These are phyloP conservation scores for Candida gorgasii DNA, from an alignment of 805 yeast species.

Conservation along the genomic window DNA sequence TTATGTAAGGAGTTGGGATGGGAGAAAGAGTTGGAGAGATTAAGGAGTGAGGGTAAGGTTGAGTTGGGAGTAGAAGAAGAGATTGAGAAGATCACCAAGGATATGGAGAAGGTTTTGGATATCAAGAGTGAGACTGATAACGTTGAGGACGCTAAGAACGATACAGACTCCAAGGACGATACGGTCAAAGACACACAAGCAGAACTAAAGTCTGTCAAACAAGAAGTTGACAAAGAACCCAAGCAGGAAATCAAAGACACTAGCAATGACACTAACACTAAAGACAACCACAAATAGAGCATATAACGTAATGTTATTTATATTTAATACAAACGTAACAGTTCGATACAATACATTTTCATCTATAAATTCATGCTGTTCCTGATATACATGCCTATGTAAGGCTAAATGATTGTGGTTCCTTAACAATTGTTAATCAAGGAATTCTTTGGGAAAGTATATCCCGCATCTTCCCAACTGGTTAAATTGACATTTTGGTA, in stretches of 20 bases:
- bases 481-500: slow-evolving; percentile 73
- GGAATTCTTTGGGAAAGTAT: slow-evolving; percentile 40
- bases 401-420: too few species aligned
- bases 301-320: too few species aligned
- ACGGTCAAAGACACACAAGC: neutral
- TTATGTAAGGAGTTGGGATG: slow-evolving; percentile 64
- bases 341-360: too few species aligned
- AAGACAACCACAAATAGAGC: too few species aligned
- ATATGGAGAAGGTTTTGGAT: slow-evolving; percentile 12
- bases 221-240: neutral
- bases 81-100: slow-evolving; percentile 14
- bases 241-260: slow-evolving; percentile 11
- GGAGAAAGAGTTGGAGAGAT: slow-evolving; percentile 51
- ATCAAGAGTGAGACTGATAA: neutral
- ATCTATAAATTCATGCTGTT: neutral
- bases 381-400: too few species aligned
- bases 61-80: slow-evolving; percentile 18
- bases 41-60: slow-evolving; percentile 26
- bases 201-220: neutral
- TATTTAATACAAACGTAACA: too few species aligned
- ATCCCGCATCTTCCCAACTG: slow-evolving; percentile 75
- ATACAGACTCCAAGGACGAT: neutral
- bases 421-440: slow-evolving; percentile 24
- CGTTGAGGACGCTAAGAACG: neutral
- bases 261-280: neutral